A percentile compares a stretch with the other conserved stretches of the same genome.
Evolutionary conservation across 495 filamentous ascomycete species (phyloP).

Genomic region (Tuber borchii): DNA sequence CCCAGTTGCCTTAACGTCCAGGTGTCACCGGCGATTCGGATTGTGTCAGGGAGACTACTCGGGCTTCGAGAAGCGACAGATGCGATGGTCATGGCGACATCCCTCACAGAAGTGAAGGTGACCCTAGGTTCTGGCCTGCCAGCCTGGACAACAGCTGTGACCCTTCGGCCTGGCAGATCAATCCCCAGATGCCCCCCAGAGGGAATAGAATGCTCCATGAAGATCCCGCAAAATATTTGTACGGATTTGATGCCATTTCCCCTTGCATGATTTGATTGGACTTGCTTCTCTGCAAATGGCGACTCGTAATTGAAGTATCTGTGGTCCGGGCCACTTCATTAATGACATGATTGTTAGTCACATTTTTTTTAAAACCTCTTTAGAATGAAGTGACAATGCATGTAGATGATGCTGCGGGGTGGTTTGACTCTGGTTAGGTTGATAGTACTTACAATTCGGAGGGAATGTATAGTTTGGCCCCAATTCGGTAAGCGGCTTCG

Average conservation of each 20-base stretch:
- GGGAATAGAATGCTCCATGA: conserved; percentile 31
- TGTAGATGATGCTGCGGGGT: neutral
- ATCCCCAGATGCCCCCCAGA: conserved; percentile 28
- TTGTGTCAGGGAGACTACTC: conserved; percentile 25
- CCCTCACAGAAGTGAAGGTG: conserved; percentile 28
- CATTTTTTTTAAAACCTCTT: neutral
- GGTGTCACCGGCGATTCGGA: conserved; percentile 30
- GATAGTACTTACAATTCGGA: conserved; percentile 31
- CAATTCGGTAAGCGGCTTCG: conserved; percentile 32
- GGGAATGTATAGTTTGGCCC: conserved; percentile 33
- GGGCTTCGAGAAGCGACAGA: conserved; percentile 23
- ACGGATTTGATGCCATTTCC: conserved; percentile 27
- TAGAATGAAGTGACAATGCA: conserved; percentile 1
- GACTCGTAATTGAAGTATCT: conserved; percentile 28
- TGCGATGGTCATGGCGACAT: conserved; percentile 31
- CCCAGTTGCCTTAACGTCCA: conserved; percentile 29
- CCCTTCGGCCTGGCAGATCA: conserved; percentile 24
- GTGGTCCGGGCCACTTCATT: conserved; percentile 29
- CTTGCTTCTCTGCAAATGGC: conserved; percentile 22
- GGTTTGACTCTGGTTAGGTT: neutral
- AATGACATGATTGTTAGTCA: neutral
- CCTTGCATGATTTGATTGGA: conserved; percentile 27
- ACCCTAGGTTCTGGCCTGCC: conserved; percentile 27
- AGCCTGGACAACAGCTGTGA: conserved; percentile 27
- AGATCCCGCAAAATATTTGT: conserved; percentile 34